Base-by-base conservation (phyloP, 202 grass and related monocot genomes). In the Bolboschoenoplectus hybrid region DNA sequence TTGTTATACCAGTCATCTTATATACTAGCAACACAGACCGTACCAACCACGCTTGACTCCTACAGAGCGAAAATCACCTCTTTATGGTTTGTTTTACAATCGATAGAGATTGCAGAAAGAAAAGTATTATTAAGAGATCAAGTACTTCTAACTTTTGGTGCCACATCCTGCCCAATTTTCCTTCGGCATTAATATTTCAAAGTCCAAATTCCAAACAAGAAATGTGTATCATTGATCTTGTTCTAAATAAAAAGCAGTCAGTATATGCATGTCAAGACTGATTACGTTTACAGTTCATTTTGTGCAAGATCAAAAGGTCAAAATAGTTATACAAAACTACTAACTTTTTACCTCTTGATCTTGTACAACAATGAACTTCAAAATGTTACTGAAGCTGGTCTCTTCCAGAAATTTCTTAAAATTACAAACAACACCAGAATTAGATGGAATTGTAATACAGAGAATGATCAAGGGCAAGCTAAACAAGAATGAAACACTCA, bases 321-420 rank as follows among this genome's bases (percentile, higher is more conserved):
- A 40, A 58, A 1, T 78, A n/a, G 14, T 58, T 78, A 78, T 17
- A 58, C 13, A 39, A 58, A 19, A 79, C n/a, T 32, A 32, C 2
- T 34, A 20, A 20, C 32, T 74, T 74, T 49, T 49, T 2, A 44
- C 70, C 70, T 74, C 17, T 49, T 74, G 16, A 26, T 50, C 45
- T 74, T 50, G n/a, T 32, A n/a, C 63, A 67, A 74, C 1, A 74
- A 74, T 74, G 8, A 74, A n/a, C 41, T 72, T 72, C 40, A 16
- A 72, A 72, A 14, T 73, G 69, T 73, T 9, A 2, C 45, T 46
- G 43, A 72, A 72, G 14, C 41, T 72, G 68, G 41, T 72, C 32
- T 5, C 68, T 72, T 72, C 35, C 16, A 72, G 39, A 41, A 40
- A 26, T 56, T 56, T 56, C 53, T 56, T 56, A 56, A 56, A 56